Conservation (phyloP, 2,329 filamentous ascomycete genomes). For the Xylaria sp. region DNA sequence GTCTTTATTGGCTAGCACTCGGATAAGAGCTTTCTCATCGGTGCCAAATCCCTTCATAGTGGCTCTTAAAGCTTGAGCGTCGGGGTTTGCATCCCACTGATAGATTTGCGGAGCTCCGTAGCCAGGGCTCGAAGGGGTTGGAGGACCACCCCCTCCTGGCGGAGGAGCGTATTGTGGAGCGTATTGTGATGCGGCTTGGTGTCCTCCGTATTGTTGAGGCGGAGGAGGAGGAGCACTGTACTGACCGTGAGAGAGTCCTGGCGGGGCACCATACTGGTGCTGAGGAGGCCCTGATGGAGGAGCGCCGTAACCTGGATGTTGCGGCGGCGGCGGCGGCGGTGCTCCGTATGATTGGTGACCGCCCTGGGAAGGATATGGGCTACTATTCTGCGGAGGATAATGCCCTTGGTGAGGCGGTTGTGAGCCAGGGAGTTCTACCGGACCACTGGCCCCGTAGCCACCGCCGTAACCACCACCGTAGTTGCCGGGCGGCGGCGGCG, state of each 20-base stretch:
- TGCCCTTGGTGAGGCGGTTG: constrained; percentile 36
- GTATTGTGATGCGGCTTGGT: constrained; percentile 42
- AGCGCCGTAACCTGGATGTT: constrained; percentile 44
- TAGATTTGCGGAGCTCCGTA: constrained; percentile 76
- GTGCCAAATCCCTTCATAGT: constrained; percentile 97
- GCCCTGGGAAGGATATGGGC: constrained; percentile 39
- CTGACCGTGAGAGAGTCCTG: constrained; percentile 24
- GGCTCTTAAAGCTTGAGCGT: constrained; percentile 74
- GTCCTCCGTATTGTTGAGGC: constrained; percentile 48
- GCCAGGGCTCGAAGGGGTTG: constrained; percentile 72
- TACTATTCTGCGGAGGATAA: constrained; percentile 35
- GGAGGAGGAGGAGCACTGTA: constrained; percentile 41
- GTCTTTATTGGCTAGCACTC: constrained; percentile 72
- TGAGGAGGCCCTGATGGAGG: constrained; percentile 18
- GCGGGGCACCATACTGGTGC: constrained; percentile 42
- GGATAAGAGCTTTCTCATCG: constrained; percentile 78
- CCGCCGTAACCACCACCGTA: constrained; percentile 37
- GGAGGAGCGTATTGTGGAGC: constrained; percentile 33
- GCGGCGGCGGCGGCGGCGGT: constrained; percentile 42
- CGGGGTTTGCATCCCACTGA: constrained; percentile 68
- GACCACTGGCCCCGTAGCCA: constrained; percentile 3
- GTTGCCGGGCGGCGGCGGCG: constrained; percentile 46
- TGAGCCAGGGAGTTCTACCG: constrained; percentile 35
- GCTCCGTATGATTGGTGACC: constrained; percentile 41
- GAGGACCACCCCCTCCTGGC: constrained; percentile 46